Base-by-base conservation (phyloP, 805 yeast genomes). In the Ogataea salicorniae region DNA sequence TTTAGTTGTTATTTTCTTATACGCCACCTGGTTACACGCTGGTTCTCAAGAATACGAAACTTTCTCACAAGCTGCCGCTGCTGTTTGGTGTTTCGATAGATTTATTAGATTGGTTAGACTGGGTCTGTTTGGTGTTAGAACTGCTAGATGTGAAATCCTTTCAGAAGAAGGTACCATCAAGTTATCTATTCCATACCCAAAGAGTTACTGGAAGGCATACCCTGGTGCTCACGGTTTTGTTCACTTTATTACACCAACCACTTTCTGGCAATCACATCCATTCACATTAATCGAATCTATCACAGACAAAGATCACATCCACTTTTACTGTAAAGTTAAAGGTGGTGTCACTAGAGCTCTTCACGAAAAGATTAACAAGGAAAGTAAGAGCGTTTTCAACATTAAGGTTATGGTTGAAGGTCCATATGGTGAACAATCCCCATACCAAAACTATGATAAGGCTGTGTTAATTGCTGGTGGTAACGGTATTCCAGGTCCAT, bases 401-500 rank as follows among this genome's bases (percentile, higher is more conserved):
- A 73, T 87, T 56, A 77, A 76, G 57, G 77, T 86, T 4, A 75
- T 86, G 80, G 54, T 48, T 76, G 80, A 83, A 59, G 94, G 94
- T 1, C 91, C 91, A 6, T 86, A 87, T 59, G 91, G 92, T 3
- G 70, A 73, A 41, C 58, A 75, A 14, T 63, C 75, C 4, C 76
- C 84, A 4, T 71, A 80, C 23, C 70, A 69, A 23, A 66, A 69
- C 39, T 83, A 75, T 55, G 76, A 79, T 42, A 74, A 76, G 47
- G 75, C 82, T 6, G 71, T 83, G 6, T 72, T 83, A 39, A 51
- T 85, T 22, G 84, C 91, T 7, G 91, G 89, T 42, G 92, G 94
- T 31, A 80, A 80, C 46, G 94, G 94, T 46, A 70, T 86, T 44
- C 82, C 92, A 0, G 87, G 81, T 42, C 69, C 75, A 31, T 74